These are phyloP conservation scores for Beauveria asiatica DNA, from an alignment of 2,329 filamentous ascomycete species.

Conservation along the genomic window DNA sequence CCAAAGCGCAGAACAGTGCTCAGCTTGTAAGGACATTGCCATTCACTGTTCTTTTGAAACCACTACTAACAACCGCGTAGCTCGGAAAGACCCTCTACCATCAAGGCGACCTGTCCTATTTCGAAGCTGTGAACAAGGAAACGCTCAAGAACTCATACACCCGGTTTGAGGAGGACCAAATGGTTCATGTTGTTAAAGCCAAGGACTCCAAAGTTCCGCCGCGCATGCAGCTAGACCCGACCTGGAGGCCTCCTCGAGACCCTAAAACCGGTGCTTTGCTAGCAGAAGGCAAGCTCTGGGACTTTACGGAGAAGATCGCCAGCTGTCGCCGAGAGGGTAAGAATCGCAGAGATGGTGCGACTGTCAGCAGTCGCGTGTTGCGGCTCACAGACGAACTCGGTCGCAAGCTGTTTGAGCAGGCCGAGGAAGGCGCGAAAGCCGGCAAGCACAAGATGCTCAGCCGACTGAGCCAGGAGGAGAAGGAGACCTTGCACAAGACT, in stretches of 20 bases:
- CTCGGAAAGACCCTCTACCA: slow-evolving; percentile 96
- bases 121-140: slow-evolving; percentile 97
- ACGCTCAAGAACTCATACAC: slow-evolving; percentile 89
- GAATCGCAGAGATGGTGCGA: slow-evolving; percentile 87
- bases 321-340: slow-evolving; percentile 81
- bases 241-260: slow-evolving; percentile 67
- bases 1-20: slow-evolving; percentile 70
- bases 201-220: slow-evolving; percentile 55
- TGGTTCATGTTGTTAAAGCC: slow-evolving; percentile 64
- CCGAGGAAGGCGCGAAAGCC: slow-evolving; percentile 28
- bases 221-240: slow-evolving; percentile 59
- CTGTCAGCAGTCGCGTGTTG: slow-evolving; percentile 75
- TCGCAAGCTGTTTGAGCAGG: slow-evolving; percentile 55
- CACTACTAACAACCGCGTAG: slow-evolving; percentile 28
- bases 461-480: slow-evolving; percentile 44
- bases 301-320: slow-evolving; percentile 84
- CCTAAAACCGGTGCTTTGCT: slow-evolving; percentile 49
- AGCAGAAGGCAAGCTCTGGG: slow-evolving; percentile 74
- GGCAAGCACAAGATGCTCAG: slow-evolving; percentile 29
- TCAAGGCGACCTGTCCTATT: slow-evolving; percentile 93
- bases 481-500: slow-evolving; percentile 31
- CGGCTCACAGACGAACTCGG: slow-evolving; percentile 68
- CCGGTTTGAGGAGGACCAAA: slow-evolving; percentile 83
- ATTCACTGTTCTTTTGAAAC: not conserved
- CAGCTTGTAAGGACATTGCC: slow-evolving; percentile 54